Evolutionary conservation across 139 green algal species (phyloP).

Genomic region (Chlorella sp.): DNA sequence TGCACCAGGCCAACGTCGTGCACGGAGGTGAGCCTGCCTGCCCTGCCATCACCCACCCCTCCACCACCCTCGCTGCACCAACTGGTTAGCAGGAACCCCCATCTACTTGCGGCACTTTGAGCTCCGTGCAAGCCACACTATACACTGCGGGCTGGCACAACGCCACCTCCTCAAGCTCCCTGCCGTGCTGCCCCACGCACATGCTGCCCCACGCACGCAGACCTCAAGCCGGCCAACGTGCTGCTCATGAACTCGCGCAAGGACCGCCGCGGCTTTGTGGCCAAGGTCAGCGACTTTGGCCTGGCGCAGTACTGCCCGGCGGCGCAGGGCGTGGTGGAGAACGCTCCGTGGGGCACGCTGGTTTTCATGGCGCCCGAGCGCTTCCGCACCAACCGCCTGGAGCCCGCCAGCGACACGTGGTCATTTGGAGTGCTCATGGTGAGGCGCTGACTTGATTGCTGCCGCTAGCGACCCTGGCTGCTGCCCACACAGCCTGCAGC

Average conservation of each 20-base stretch:
- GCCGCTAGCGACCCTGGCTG: no score
- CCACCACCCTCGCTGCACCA: no score
- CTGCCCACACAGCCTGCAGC: no score
- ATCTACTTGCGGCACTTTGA: no score
- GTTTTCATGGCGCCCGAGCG: constrained; percentile 29
- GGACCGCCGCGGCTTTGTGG: constrained; percentile 24
- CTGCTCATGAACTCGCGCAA: constrained; percentile 31
- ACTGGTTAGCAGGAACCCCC: no score
- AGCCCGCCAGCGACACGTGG: constrained; percentile 14
- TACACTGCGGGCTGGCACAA: no score
- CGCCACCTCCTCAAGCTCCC: no score
- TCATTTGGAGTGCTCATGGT: constrained; percentile 18
- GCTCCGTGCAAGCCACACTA: no score
- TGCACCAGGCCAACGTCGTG: constrained; percentile 21
- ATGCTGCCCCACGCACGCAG: no score
- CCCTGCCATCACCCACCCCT: no score
- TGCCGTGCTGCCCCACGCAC: no score
- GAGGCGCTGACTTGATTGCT: background rate
- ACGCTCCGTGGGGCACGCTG: constrained; percentile 28
- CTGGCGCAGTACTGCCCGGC: constrained; percentile 14
- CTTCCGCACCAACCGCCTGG: constrained; percentile 9
- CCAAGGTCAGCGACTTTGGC: constrained; percentile 10
- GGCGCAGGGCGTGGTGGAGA: constrained; percentile 5
- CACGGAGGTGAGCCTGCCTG: constrained; percentile 11
- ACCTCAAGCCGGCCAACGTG: constrained; percentile 34